Evolutionary conservation across 1,139 yeast species (phyloP), one percentile per base, ranked within the genome.

Genomic region (Kodamaea anthophila): DNA sequence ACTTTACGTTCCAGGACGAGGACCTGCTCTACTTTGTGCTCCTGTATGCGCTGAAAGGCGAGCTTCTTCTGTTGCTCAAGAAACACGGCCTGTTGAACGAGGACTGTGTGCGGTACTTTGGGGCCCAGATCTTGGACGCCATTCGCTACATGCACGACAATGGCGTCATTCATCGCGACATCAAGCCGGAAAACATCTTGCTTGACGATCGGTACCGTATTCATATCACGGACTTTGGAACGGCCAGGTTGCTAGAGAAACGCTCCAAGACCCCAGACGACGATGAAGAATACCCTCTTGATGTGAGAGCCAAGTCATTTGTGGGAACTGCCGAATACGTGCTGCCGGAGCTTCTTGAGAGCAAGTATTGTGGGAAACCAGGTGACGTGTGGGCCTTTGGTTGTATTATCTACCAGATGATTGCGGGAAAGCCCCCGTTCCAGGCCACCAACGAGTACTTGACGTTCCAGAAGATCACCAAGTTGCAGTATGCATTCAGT

Each of bases 41-140:
- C 35, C 97, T 91, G 51, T 84, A 74, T 51, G 97, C 98, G 0
- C 73, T 94, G 24, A 84, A 86, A 43, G 99, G 99, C 6, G 99
- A 91, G 55, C 62, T 91, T 23, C 65, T 93, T 32, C 71, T 87
- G 3, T 64, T 88, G 38, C 77, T 91, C 39, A 84, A 88, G 47
- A 74, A 76, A 43, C 64, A 80, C 46, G 88, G 87, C 5, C 77
- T 93, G 1, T 63, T 91, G 25, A 84, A 79, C 48, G 95, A 87
- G 49, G 71, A 67, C 4, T 76, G 94, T 47, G 71, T 93, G 9
- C 70, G 78, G 39, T 87, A 86, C 49, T 80, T 75, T 43, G 72
- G 77, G 38, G 70, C 70, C 7, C 85, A 78, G 45, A 60, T 78
- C 19, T 58, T 77, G 16, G 84, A 76, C 46, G 82, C 83, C 2